Evolutionary conservation across 108 stramenopile species (phyloP).

Genomic region (Nitzschia palea): DNA sequence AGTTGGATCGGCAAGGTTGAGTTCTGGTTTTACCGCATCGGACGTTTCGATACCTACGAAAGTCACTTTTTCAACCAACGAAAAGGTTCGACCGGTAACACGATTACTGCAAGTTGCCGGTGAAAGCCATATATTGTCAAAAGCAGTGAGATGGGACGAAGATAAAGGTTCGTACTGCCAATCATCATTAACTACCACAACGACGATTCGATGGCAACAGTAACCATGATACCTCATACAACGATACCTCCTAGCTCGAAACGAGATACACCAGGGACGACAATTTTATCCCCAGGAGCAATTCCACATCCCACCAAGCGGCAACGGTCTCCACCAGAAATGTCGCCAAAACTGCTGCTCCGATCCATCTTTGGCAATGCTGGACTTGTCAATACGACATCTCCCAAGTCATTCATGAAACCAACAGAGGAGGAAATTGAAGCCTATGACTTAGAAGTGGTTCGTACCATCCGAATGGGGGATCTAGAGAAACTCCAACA

Average conservation of each 20-base stretch:
- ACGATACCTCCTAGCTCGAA: not conserved
- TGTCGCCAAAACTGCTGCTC: not conserved
- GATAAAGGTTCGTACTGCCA: too few relatives aligned
- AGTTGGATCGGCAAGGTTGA: too few relatives aligned
- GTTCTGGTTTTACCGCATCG: too few relatives aligned
- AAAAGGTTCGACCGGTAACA: too few relatives aligned
- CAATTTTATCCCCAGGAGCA: not conserved
- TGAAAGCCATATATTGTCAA: too few relatives aligned
- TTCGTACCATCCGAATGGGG: constrained; percentile 47
- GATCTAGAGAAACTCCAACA: constrained; percentile 48
- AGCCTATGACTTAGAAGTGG: constrained; percentile 56
- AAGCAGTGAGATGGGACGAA: too few relatives aligned
- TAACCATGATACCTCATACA: not conserved
- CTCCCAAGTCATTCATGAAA: constrained; percentile 10
- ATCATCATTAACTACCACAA: too few relatives aligned
- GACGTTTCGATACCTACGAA: too few relatives aligned
- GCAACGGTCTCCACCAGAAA: not conserved
- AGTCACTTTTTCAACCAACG: too few relatives aligned
- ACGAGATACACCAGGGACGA: not conserved
- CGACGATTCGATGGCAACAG: not conserved
- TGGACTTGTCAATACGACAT: not conserved
- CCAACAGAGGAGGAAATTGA: constrained; percentile 51
- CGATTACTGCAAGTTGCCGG: too few relatives aligned
- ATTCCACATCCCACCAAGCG: not conserved
- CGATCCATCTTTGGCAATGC: constrained; percentile 1